phyloP scores from a whole-genome alignment of 345 rosid species.

The Gossypium rotundifolium region DNA sequence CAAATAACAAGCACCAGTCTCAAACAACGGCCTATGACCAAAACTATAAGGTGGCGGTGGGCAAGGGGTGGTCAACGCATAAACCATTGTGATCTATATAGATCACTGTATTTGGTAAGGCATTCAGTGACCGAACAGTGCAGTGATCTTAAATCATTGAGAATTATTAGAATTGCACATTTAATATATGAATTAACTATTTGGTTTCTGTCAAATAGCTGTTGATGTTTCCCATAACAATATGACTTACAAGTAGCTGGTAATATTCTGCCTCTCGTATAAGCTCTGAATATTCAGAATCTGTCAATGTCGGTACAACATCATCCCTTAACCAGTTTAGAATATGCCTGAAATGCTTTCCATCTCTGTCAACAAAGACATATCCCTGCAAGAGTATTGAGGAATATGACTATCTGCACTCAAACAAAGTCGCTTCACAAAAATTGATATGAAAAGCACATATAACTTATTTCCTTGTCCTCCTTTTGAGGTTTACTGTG shows the following conservation, averaged over 20 bases:
- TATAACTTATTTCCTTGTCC: not conserved
- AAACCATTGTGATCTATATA: not conserved
- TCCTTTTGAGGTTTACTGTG: not conserved
- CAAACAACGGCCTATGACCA: not conserved
- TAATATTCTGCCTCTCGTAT: constrained; percentile 82
- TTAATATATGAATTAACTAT: not conserved
- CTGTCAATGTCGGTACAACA: constrained; percentile 54
- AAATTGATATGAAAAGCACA: not conserved
- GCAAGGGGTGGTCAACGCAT: not conserved
- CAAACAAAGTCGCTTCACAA: not conserved
- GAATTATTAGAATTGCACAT: not conserved
- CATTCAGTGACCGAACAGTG: not conserved
- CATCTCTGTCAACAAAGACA: constrained; percentile 85
- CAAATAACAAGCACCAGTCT: not conserved
- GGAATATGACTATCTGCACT: constrained; percentile 3
- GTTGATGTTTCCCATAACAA: not conserved
- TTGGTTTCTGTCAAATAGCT: not conserved
- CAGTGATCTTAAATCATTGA: not conserved
- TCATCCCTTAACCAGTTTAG: constrained; percentile 96
- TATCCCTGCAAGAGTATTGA: constrained; percentile 49
- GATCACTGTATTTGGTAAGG: not conserved
- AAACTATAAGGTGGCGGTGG: not conserved
- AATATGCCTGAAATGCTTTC: constrained; percentile 78
- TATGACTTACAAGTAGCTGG: constrained; percentile 62
- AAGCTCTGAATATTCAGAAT: constrained; percentile 59